These are phyloP conservation scores for Pisolithus thermaeus DNA, from an alignment of 1,284 basidiomycete genomes.

Conservation along the genomic window DNA sequence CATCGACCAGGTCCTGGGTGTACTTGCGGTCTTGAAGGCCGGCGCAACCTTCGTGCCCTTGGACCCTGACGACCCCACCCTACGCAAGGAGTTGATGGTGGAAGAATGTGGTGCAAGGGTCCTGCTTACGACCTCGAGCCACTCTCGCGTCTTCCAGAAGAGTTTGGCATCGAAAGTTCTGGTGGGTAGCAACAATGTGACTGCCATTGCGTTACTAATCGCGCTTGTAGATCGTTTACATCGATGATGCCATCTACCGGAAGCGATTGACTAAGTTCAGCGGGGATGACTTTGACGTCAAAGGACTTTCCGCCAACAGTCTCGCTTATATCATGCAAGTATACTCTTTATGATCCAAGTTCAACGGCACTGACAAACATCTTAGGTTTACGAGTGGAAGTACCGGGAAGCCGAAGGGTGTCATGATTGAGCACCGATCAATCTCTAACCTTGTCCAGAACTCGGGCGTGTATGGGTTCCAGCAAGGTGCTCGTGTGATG, in stretches of 20 bases:
- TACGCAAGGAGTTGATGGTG: slow-evolving; percentile 26
- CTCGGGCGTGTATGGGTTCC: slow-evolving; percentile 21
- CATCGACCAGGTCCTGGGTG: slow-evolving; percentile 24
- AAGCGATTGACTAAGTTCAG: slow-evolving; percentile 14
- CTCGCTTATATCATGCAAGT: slow-evolving; percentile 27
- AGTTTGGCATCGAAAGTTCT: slow-evolving; percentile 19
- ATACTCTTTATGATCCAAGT: neutral
- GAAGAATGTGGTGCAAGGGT: slow-evolving; percentile 24
- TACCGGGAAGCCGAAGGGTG: slow-evolving; percentile 23
- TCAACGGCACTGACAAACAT: neutral
- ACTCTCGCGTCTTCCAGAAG: slow-evolving; percentile 19
- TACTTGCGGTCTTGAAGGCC: slow-evolving; percentile 29
- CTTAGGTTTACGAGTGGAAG: slow-evolving; percentile 14
- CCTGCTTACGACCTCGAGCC: slow-evolving; percentile 20
- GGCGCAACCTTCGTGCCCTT: slow-evolving; percentile 27
- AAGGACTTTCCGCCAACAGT: slow-evolving; percentile 17
- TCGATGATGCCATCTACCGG: slow-evolving; percentile 21
- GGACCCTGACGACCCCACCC: slow-evolving; percentile 28
- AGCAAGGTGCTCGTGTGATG: slow-evolving; percentile 20
- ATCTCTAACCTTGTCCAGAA: slow-evolving; percentile 26
- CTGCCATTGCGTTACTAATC: slow-evolving; percentile 2
- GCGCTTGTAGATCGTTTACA: slow-evolving; percentile 18
- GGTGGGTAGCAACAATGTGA: slow-evolving; percentile 7
- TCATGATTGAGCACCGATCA: slow-evolving; percentile 29
- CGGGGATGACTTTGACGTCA: slow-evolving; percentile 16